phyloP scores from a whole-genome alignment of 23 red algal genomes.

The Pyropia haitanensis region DNA sequence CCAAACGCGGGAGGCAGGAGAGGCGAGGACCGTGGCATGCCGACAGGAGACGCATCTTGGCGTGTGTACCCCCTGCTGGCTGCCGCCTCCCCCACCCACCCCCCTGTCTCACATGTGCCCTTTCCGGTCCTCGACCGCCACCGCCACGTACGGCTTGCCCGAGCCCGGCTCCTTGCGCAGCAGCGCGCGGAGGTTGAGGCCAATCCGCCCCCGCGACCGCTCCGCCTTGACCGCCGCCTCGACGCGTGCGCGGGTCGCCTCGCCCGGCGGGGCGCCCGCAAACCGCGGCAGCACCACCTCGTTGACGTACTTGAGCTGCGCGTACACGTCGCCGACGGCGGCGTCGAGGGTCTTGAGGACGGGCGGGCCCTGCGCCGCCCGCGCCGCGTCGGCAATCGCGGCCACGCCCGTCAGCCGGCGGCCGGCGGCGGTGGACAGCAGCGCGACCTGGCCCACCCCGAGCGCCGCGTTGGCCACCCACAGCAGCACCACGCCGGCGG shows the following conservation, averaged over 20 bases:
- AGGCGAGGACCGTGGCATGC: too few species aligned
- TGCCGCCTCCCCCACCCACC: too few species aligned
- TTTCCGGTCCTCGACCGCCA: neutral
- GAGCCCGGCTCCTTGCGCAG: slow-evolving; percentile 23
- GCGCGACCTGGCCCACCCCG: slow-evolving; percentile 1
- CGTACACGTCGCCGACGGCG: slow-evolving; percentile 23
- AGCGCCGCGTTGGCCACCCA: slow-evolving; percentile 25
- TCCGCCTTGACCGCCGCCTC: slow-evolving; percentile 25
- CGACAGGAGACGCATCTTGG: too few species aligned
- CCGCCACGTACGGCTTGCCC: slow-evolving; percentile 38
- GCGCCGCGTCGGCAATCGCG: slow-evolving; percentile 10
- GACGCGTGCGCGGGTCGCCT: slow-evolving; percentile 13
- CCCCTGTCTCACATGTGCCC: too few species aligned
- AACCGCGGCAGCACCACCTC: slow-evolving; percentile 14
- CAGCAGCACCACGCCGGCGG: slow-evolving; percentile 30
- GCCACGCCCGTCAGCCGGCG: slow-evolving; percentile 15
- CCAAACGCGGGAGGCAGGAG: too few species aligned
- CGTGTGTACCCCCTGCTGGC: too few species aligned
- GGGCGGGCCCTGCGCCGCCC: slow-evolving; percentile 2
- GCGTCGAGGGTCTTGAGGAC: slow-evolving; percentile 13
- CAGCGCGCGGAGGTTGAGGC: slow-evolving; percentile 23
- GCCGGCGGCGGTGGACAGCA: slow-evolving; percentile 8
- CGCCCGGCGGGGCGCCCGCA: slow-evolving; percentile 13
- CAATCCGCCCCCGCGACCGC: slow-evolving; percentile 24
- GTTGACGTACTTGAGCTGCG: slow-evolving; percentile 21